Evolutionary conservation across 2,329 filamentous ascomycete genomes (phyloP), one percentile per base, ranked within the genome.

Genomic region (Penicillium sp.): DNA sequence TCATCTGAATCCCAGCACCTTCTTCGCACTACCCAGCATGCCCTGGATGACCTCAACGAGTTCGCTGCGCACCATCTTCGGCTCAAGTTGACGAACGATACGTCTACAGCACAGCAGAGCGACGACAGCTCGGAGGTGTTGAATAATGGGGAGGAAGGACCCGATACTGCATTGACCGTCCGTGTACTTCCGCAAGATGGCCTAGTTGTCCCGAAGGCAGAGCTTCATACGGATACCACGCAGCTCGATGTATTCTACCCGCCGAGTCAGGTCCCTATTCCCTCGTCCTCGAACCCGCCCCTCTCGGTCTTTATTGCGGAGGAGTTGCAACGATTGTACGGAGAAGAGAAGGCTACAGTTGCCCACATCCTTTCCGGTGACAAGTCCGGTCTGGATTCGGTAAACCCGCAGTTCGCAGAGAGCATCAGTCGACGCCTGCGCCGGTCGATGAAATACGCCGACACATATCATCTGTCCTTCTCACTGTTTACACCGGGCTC

Each of bases 401-500:
- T 68, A 10, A 38, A 38, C n/a, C 69, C 77, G 14, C 68, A 79
- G 31, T 69, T 79, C 10, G 69, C 77, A 84, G 61, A 81, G 74
- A 63, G 87, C 79, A 80, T 86, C 27, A 78, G 79, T 54, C 78
- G 78, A 49, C 88, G 91, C 55, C 89, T 89, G 31, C 94, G 89
- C 2, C 82, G 91, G 45, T 90, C 91, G 0, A 82, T 97, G 65
- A 95, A 92, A 68, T 95, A 96, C 69, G 88, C 94, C 4, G 86
- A 92, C 13, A 95, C 90, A 0, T 99, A 97, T 69, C 94, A 99
- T 68, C 78, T 99, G 25, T 96, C 92, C 0, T 96, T 99, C 67
- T 99, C 94, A 0, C 79, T 99, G 3, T 97, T 99, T 69, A 94
- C 90, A 0, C 87, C 88, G 11, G 85, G 85, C 1, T 81, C 87